A percentile compares a stretch with the other conserved stretches of the same genome.
Conservation (phyloP, 2,329 filamentous ascomycete genomes). For the Colletotrichum kahawae region DNA sequence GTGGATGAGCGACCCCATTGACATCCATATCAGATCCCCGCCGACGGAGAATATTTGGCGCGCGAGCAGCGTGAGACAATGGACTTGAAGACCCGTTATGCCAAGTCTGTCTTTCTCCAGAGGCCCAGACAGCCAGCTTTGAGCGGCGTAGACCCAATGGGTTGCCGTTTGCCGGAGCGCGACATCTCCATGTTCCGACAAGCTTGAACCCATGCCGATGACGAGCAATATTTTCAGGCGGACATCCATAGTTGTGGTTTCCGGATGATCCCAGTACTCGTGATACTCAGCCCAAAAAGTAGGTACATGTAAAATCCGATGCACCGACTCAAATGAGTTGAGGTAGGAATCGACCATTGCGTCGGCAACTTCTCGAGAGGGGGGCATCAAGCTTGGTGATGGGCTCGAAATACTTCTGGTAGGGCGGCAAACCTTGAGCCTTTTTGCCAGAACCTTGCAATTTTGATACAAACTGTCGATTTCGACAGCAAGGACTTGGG, state of each 20-base stretch:
- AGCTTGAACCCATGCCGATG: background rate
- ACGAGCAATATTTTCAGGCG: background rate
- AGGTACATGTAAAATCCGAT: background rate
- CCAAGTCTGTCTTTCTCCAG: background rate
- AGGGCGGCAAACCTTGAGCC: background rate
- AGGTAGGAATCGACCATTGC: background rate
- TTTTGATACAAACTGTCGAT: background rate
- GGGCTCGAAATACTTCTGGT: background rate
- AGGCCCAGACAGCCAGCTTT: background rate
- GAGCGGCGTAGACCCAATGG: background rate
- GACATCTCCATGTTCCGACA: background rate
- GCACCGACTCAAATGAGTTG: background rate
- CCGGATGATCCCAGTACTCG: background rate
- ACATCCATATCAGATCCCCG: background rate
- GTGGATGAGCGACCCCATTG: background rate
- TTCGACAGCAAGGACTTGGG: background rate
- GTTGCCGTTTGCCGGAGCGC: background rate
- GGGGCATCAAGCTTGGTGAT: background rate
- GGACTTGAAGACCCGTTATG: background rate
- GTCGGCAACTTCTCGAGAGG: background rate
- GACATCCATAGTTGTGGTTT: background rate
- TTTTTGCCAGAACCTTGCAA: background rate
- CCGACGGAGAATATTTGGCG: background rate
- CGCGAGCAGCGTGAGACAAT: background rate
- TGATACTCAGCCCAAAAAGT: background rate